phyloP scores from a whole-genome alignment of 768 basidiomycete genomes.

The Rhizopogon vesiculosus region DNA sequence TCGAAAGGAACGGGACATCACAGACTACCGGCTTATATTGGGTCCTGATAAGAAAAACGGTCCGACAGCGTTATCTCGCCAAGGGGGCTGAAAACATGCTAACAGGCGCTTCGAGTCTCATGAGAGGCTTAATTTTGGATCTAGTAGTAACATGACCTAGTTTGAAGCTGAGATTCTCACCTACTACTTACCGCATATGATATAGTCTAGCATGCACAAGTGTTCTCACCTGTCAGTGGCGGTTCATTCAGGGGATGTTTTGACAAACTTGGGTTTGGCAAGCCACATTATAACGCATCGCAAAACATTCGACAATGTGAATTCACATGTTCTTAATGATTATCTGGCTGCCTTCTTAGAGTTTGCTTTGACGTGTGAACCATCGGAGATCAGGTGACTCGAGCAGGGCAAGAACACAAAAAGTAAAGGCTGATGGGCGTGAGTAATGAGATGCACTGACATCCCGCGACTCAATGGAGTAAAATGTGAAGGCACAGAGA shows the following conservation, averaged over 20 bases:
- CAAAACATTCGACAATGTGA: neutral
- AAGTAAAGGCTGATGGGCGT: neutral
- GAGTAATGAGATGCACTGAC: neutral
- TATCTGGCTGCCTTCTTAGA: too few species aligned
- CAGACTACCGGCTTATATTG: neutral
- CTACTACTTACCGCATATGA: too few species aligned
- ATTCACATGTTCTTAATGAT: neutral
- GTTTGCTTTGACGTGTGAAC: neutral
- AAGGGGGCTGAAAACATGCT: neutral
- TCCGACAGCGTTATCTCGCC: neutral
- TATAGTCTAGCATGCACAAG: too few species aligned
- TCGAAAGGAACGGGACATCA: neutral
- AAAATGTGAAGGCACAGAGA: neutral
- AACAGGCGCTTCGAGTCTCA: neutral
- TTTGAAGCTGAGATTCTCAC: neutral
- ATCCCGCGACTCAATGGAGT: neutral
- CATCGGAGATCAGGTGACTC: neutral
- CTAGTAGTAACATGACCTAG: neutral
- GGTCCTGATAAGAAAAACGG: constrained; percentile 1
- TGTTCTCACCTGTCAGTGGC: neutral
- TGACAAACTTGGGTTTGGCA: neutral
- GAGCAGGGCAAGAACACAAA: neutral
- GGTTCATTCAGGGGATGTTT: neutral
- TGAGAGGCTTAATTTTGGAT: neutral
- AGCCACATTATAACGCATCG: neutral